Conservation (phyloP, 2,329 filamentous ascomycete genomes). For the Alternaria rosae region DNA sequence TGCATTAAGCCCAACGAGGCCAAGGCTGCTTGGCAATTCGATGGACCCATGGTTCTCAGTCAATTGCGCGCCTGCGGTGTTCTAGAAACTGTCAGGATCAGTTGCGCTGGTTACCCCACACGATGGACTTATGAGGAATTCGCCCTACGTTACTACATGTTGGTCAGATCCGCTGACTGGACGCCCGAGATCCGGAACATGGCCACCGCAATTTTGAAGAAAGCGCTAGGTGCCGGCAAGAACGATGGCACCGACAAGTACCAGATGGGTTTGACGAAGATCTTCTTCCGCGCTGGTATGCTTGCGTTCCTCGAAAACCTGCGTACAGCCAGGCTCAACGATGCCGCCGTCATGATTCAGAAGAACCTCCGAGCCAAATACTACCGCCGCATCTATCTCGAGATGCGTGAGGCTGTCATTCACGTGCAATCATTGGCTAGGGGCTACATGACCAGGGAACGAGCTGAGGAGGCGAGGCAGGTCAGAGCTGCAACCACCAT, state of each 20-base stretch:
- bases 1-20: constrained; percentile 99
- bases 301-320: constrained; percentile 96
- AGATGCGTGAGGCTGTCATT: constrained; percentile 82
- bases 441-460: constrained; percentile 78
- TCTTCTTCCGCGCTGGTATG: constrained; percentile 99
- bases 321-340: constrained; percentile 86
- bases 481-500: constrained; percentile 91
- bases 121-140: constrained; percentile 99
- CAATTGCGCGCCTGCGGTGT: constrained; percentile 98
- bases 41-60: constrained; percentile 97
- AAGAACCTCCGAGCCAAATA: constrained; percentile 97
- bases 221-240: constrained; percentile 76
- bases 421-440: constrained; percentile 79
- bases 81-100: constrained; percentile 96
- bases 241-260: constrained; percentile 84
- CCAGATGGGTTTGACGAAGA: constrained; percentile 96
- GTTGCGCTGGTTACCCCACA: constrained; percentile 95
- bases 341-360: constrained; percentile 96
- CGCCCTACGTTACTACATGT: constrained; percentile 96
- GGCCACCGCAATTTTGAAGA: constrained; percentile 89
- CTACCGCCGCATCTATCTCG: constrained; percentile 89
- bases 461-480: constrained; percentile 80
- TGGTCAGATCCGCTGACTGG: constrained; percentile 88
- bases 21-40: constrained; percentile 97
- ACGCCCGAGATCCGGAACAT: constrained; percentile 92